Evolutionary conservation across 2,329 filamentous ascomycete genomes (phyloP), one percentile per base, ranked within the genome.

Genomic region (Sporothrix phasma): DNA sequence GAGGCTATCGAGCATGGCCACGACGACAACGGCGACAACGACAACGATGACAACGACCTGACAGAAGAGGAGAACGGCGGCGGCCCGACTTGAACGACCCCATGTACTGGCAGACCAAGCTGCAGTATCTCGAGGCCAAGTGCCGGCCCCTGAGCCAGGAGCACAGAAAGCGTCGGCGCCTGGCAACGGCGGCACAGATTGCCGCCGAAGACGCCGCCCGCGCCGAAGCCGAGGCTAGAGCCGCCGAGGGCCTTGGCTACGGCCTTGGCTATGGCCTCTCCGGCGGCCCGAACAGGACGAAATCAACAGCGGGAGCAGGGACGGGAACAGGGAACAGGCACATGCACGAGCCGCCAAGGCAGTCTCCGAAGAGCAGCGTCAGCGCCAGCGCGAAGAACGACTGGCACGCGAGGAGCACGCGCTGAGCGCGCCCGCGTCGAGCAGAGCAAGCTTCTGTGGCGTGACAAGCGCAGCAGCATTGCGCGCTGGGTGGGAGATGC

Each of bases 401-500:
- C 56, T 26, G 29, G 63, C 56, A 3, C 61, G 22, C 17, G 60
- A 61, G 15, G 60, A 62, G 56, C 46, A 4, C 63, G 34, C 11
- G 45, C 49, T 6, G 63, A 62, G 56, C 34, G 29, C 7, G 49
- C 17, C 7, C 65, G 61, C 8, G 49, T 67, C 15, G 61, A 65
- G 19, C 47, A 67, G 65, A 64, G 47, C 58, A 54, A 45, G 58
- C 61, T 65, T 3, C 31, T 67, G 43, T 67, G 65, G 65, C 63
- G 41, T 8, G 51, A 61, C 34, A 67, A 65, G 61, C 61, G 41
- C 22, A 29, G 31, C 6, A 7, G 22, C 5, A 63, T 67, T 29
- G 49, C 53, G 19, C 10, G 15, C 13, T 67, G 65, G 65, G 29
- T 59, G 26, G n/a, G 13, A 51, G 39, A 17, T 15, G 13, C 15